Evolutionary conservation across 805 yeast species (phyloP).

Genomic region (Scheffersomyces coipomensis): DNA sequence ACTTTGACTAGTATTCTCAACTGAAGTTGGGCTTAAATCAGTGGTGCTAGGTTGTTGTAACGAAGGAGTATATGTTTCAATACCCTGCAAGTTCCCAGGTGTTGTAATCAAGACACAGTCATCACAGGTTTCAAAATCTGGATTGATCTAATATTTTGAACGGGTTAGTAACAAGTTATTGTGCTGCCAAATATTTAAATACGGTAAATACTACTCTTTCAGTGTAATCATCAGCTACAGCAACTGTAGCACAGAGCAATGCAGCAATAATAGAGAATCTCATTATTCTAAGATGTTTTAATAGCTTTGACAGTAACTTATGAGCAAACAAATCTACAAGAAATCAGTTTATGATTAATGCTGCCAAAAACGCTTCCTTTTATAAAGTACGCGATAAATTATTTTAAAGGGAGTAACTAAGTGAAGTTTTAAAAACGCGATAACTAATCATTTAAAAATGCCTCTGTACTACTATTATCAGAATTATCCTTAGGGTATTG

Average conservation of each 20-base stretch:
- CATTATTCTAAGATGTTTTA: too few species aligned
- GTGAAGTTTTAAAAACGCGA: not conserved
- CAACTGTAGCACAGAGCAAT: too few species aligned
- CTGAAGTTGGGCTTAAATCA: not conserved
- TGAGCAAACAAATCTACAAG: too few species aligned
- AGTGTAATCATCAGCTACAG: not conserved
- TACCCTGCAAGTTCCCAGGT: not conserved
- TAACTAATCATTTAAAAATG: not conserved
- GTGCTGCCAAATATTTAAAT: not conserved
- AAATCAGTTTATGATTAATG: too few species aligned
- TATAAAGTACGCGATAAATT: too few species aligned
- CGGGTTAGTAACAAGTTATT: not conserved
- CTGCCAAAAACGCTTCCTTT: too few species aligned
- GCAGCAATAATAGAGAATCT: too few species aligned
- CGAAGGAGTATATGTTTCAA: not conserved
- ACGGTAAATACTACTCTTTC: not conserved
- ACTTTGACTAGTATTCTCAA: not conserved
- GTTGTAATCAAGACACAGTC: slow-evolving; percentile 10
- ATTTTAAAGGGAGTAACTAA: too few species aligned
- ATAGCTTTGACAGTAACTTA: too few species aligned
- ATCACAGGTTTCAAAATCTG: slow-evolving; percentile 10
- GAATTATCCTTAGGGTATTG: too few species aligned
- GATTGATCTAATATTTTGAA: slow-evolving; percentile 8
- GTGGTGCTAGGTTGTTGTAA: not conserved
- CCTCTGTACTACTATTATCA: slow-evolving; percentile 2